Evolutionary conservation across 1,139 yeast genomes (phyloP).

Genomic region (Torulaspora pretoriensis): DNA sequence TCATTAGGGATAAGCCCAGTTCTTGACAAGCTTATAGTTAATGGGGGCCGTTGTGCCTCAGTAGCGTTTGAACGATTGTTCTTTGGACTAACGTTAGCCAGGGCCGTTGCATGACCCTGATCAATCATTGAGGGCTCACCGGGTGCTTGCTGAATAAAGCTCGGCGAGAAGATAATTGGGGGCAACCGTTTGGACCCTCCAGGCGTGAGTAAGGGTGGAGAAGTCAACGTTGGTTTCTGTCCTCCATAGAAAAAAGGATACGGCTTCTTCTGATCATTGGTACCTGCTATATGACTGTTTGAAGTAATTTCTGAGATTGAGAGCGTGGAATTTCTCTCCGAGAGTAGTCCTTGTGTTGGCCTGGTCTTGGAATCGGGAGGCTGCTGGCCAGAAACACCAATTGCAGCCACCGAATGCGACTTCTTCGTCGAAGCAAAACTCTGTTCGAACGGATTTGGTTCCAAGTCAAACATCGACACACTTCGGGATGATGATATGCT

Average conservation of each 20-base stretch:
- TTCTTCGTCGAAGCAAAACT: constrained; percentile 65
- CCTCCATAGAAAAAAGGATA: constrained; percentile 14
- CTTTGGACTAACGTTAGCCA: constrained; percentile 5
- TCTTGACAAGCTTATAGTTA: constrained; percentile 39
- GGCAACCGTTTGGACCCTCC: constrained; percentile 57
- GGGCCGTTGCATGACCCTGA: constrained; percentile 2
- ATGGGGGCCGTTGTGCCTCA: constrained; percentile 18
- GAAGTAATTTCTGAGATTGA: constrained; percentile 7
- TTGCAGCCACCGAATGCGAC: constrained; percentile 4
- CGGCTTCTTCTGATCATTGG: constrained; percentile 19
- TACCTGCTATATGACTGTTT: constrained; percentile 7
- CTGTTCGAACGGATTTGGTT: constrained; percentile 93
- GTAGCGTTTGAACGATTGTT: background rate
- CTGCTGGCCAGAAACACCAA: background rate
- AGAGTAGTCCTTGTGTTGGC: background rate
- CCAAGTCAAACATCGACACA: constrained; percentile 57
- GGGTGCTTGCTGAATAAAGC: constrained; percentile 23
- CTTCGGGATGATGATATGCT: constrained; percentile 45
- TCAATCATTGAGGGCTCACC: background rate
- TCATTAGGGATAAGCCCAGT: constrained; percentile 71
- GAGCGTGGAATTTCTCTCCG: constrained; percentile 4
- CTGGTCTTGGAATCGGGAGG: background rate
- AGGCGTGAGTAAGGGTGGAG: constrained; percentile 57
- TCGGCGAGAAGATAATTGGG: constrained; percentile 43
- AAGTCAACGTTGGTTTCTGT: constrained; percentile 28